Evolutionary conservation across 2,329 filamentous ascomycete genomes (phyloP).

Genomic region (Hypoxylon sp.): DNA sequence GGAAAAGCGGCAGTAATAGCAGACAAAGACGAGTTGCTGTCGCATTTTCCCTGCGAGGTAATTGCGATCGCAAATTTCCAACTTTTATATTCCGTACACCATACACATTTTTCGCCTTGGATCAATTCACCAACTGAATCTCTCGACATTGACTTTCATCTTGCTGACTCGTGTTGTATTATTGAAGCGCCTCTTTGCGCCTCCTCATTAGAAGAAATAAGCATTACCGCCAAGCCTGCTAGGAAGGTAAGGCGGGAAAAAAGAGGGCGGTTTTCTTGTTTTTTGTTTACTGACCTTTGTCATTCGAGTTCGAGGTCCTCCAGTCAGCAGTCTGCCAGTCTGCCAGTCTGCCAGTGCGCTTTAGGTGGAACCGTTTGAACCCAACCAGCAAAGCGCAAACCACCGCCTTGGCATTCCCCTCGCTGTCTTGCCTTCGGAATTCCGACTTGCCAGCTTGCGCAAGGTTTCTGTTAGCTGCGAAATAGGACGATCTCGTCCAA

Average conservation of each 20-base stretch:
- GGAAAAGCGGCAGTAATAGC: constrained; percentile 29
- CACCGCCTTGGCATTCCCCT: constrained; percentile 29
- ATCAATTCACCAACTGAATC: constrained; percentile 7
- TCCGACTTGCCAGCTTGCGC: constrained; percentile 20
- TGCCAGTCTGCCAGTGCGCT: too few relatives aligned
- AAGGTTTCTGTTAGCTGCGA: constrained; percentile 21
- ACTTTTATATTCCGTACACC: too few relatives aligned
- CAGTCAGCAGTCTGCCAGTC: too few relatives aligned
- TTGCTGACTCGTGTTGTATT: not conserved
- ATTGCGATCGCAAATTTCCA: constrained; percentile 3
- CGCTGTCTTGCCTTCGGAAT: constrained; percentile 14
- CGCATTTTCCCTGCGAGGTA: constrained; percentile 9
- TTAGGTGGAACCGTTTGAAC: constrained; percentile 24
- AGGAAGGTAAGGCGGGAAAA: constrained; percentile 5
- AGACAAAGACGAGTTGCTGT: constrained; percentile 12
- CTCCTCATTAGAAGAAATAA: not conserved
- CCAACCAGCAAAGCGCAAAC: constrained; percentile 14
- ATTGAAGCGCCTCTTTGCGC: not conserved
- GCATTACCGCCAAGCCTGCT: constrained; percentile 13
- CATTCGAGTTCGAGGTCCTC: constrained; percentile 8
- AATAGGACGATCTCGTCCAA: constrained; percentile 13
- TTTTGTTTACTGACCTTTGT: constrained; percentile 23
- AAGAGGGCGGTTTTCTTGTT: constrained; percentile 11
- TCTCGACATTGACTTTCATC: not conserved
- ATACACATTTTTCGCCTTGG: not conserved